phyloP scores from a whole-genome alignment of 2,329 filamentous ascomycete species.

The Ophiostoma piceae region DNA sequence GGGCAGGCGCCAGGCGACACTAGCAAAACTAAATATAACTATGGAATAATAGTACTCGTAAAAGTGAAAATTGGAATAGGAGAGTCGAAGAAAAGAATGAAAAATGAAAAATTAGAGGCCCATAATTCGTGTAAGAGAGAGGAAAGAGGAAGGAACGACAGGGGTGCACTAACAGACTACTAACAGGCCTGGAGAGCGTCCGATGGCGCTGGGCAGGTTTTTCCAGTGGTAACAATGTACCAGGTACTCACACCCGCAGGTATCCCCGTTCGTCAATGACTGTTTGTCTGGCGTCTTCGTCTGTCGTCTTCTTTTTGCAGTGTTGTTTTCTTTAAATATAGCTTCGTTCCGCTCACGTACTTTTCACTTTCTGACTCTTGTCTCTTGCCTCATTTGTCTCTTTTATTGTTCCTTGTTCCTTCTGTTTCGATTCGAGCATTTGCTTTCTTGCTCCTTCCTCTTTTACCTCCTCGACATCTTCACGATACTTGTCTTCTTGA shows the following conservation, averaged over 20 bases:
- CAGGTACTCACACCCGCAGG: not conserved
- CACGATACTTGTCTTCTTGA: not conserved
- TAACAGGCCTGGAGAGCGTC: not conserved
- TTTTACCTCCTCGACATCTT: not conserved
- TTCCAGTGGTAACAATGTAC: not conserved
- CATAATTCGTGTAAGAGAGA: not conserved
- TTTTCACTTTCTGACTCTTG: not conserved
- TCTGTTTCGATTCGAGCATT: too few species aligned
- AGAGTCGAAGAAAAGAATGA: not conserved
- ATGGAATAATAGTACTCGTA: not conserved
- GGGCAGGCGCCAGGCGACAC: slow-evolving; percentile 9
- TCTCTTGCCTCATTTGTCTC: not conserved
- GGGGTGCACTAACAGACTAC: not conserved
- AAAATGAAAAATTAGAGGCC: not conserved
- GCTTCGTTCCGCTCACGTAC: not conserved
- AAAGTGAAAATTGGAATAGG: too few species aligned
- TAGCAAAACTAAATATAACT: slow-evolving; percentile 14
- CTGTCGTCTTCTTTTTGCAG: not conserved
- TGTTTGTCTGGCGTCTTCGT: not conserved
- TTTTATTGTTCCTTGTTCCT: too few species aligned
- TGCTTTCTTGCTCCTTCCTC: not conserved
- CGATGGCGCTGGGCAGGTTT: slow-evolving; percentile 11
- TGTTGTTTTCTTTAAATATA: slow-evolving; percentile 6
- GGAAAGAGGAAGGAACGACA: not conserved
- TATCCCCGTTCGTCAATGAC: slow-evolving; percentile 10